Base-by-base conservation (phyloP, 257 asterid species). In the Misopates orontium region DNA sequence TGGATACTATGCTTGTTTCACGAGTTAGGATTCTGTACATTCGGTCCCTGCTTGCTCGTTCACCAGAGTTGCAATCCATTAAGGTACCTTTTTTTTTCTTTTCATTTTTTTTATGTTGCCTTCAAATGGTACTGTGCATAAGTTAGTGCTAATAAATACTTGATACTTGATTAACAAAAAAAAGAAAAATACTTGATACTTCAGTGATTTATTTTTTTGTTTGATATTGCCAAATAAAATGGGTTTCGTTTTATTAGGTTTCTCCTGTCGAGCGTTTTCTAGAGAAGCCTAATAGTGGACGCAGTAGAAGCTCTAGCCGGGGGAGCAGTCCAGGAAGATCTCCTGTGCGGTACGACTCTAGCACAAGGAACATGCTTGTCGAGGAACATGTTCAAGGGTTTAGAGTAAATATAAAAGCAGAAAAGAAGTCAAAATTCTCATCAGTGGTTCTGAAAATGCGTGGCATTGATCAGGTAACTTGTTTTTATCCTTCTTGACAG, bases 1-100 rank as follows among this genome's bases (percentile, higher is more conserved):
- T 94, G 99, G 99, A 94, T 69, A 94, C 97, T 72, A 94, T 94
- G 97, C 96, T 94, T 70, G 92, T 94, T 79, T 94, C 99, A 63
- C 96, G 99, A 76, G 99, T 94, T 78, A 78, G 99, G 87, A 94
- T 94, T 78, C 89, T 94, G 70, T 94, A 94, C 67, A 94, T 94
- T 71, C 87, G 97, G 56, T 94, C 99, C 68, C 78, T 90, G 78
- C 99, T 94, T 77, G 92, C 96, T 62, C 90, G 99, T 76, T 90
- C 99, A 31, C 96, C 99, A 14, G 99, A 94, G 84, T 80, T 94
- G 77, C 99, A 94, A 78, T 94, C 99, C 24, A 90, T 94, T 66
- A 90, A 90, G 99, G 99, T 94, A 76, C n/a, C n/a, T n/a, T n/a
- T n/a, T n/a, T n/a, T n/a, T n/a, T n/a, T n/a, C n/a, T n/a, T 67